Base-by-base conservation (phyloP, 2,329 filamentous ascomycete genomes). In the Phoma sp. region DNA sequence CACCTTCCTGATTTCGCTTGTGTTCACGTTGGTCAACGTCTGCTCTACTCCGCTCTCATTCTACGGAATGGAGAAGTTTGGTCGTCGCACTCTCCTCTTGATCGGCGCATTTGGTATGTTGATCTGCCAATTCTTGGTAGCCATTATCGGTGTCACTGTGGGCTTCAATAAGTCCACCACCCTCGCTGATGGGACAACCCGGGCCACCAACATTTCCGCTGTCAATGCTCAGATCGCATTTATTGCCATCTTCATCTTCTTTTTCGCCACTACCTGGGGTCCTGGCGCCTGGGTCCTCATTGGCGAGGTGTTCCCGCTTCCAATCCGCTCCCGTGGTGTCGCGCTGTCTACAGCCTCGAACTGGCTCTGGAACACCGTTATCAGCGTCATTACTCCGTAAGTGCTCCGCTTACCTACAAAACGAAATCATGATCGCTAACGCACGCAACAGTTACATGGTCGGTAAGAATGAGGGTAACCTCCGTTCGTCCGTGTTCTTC, bases 241-340 rank as follows among this genome's bases (percentile, higher is more conserved):
- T 55, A 65, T 75, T 36, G 88, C 86, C 66, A 76, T 90, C 68
- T 89, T 88, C 75, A 88, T 91, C 48, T 90, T 89, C 76, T 90
- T 90, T 80, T 91, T 91, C 69, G 88, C 88, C 9, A 82, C 85
- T 1, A 89, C 87, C 0, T 91, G 88, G 88, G 88, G 88, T 10
- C 88, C 88, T 0, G 87, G 89, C 20, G 83, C 81, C 2, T 91
- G 88, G 88, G 88, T 65, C 25, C 59, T 66, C 2, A 63, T 67
- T 2, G 71, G 69, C 20, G 72, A 71, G 56, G 60, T 72, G n/a
- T 74, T 71, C 62, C 69, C 72, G 7, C 64, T 74, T 36, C 73
- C 75, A 18, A 75, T 78, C 23, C 71, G 77, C 15, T 71, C 72
- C 14, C 76, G 77, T 61, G 75, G 75, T 52, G 53, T 74, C 18